These are phyloP conservation scores for Entomortierella parvispora DNA, from an alignment of 192 early-diverging fungal genomes.

Conservation along the genomic window DNA sequence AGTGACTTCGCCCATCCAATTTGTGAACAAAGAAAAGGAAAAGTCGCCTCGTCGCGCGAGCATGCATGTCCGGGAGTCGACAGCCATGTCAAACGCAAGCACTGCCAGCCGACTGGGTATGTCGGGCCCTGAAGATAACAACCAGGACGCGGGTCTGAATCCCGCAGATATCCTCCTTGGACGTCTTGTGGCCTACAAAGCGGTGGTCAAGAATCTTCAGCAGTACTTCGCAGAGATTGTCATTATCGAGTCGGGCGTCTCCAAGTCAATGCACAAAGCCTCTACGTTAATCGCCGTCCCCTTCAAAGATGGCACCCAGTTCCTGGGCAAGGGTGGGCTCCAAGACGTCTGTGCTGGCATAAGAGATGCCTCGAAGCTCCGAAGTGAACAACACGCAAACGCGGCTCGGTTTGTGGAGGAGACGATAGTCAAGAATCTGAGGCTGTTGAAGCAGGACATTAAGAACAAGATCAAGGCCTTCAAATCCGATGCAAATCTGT, in stretches of 20 bases:
- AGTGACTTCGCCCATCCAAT: neutral
- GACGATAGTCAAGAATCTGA: constrained; percentile 48
- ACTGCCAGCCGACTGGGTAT: neutral
- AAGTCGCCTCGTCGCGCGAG: constrained; percentile 1
- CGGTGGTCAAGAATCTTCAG: constrained; percentile 46
- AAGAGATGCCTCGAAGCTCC: constrained; percentile 38
- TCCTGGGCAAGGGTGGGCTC: constrained; percentile 40
- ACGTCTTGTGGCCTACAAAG: constrained; percentile 43
- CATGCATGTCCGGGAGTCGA: constrained; percentile 10
- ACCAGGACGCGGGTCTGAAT: constrained; percentile 29
- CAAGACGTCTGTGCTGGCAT: constrained; percentile 51
- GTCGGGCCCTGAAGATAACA: neutral
- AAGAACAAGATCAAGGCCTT: constrained; percentile 55
- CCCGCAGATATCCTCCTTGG: constrained; percentile 49
- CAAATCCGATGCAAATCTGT: constrained; percentile 39
- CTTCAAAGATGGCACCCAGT: constrained; percentile 45
- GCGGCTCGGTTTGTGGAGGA: constrained; percentile 43
- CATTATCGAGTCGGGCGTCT: constrained; percentile 21
- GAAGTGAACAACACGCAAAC: constrained; percentile 50
- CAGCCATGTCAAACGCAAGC: constrained; percentile 9
- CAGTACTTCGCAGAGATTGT: constrained; percentile 51
- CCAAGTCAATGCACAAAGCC: constrained; percentile 35
- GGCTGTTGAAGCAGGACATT: constrained; percentile 51
- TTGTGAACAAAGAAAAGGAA: neutral
- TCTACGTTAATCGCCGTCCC: constrained; percentile 25